Percentiles rank a stretch among this genome's conserved stretches.
Evolutionary conservation across 176 grass and related monocot species (phyloP).

Genomic region (Rhynchospora tenuis): DNA sequence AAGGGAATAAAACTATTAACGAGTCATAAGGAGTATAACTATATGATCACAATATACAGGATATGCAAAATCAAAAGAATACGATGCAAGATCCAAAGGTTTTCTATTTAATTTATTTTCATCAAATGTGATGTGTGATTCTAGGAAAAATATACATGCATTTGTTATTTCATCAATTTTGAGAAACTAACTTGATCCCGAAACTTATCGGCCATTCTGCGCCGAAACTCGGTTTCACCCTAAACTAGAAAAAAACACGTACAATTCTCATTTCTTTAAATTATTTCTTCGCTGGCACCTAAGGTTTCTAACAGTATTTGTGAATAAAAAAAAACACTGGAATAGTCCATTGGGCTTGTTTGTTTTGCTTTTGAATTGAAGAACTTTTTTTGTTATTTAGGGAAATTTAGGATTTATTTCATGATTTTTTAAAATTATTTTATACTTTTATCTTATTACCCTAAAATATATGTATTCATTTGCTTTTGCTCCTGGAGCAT

Average conservation of each 20-base stretch:
- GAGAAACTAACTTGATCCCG: no score
- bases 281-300: background rate
- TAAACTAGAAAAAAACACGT: no score
- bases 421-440: background rate
- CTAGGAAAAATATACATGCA: no score
- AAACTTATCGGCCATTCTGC: no score
- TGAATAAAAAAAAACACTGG: background rate
- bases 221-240: no score
- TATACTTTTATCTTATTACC: background rate
- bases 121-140: background rate
- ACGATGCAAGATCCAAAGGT: background rate
- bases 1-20: background rate
- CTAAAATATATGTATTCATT: no score
- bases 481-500: no score
- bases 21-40: background rate
- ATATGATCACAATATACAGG: background rate
- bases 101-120: background rate
- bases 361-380: background rate
- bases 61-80: background rate
- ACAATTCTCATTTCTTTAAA: no score
- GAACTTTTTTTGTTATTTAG: background rate
- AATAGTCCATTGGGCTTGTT: background rate
- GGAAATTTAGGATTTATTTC: background rate
- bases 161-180: no score
- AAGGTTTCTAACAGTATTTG: background rate